phyloP scores from a whole-genome alignment of 352 stramenopile genomes.

The Globisporangium okanoganense region DNA sequence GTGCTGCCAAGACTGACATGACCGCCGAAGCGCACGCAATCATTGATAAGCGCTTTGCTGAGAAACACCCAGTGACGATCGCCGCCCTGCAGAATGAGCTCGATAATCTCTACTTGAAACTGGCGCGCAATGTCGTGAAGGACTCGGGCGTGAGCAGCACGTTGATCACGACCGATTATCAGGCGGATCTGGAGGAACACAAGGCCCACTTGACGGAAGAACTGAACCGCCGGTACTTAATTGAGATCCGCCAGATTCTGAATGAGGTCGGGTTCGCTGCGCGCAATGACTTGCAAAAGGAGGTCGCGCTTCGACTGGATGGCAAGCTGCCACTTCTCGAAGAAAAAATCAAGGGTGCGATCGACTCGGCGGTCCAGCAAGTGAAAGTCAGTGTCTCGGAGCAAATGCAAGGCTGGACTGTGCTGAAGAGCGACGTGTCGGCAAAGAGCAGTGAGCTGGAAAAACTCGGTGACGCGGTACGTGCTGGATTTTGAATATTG shows the following conservation, averaged over 20 bases:
- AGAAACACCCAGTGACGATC: slow-evolving; percentile 48
- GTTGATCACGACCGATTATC: slow-evolving; percentile 37
- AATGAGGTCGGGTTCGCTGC: slow-evolving; percentile 60
- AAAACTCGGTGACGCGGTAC: slow-evolving; percentile 72
- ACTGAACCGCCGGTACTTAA: slow-evolving; percentile 69
- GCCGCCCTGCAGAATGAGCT: slow-evolving; percentile 54
- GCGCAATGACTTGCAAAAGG: slow-evolving; percentile 59
- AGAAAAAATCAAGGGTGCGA: slow-evolving; percentile 55
- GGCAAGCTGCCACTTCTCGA: slow-evolving; percentile 61
- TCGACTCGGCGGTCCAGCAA: slow-evolving; percentile 52
- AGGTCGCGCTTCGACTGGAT: slow-evolving; percentile 56
- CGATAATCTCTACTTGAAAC: slow-evolving; percentile 36
- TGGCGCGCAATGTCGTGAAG: slow-evolving; percentile 24
- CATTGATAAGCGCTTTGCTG: slow-evolving; percentile 52
- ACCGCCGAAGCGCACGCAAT: slow-evolving; percentile 57
- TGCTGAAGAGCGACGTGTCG: slow-evolving; percentile 57
- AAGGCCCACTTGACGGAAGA: slow-evolving; percentile 62
- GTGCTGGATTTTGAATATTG: slow-evolving; percentile 16
- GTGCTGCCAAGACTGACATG: slow-evolving; percentile 51
- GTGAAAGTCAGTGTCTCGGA: slow-evolving; percentile 47
- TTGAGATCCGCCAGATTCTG: slow-evolving; percentile 75
- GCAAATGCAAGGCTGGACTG: slow-evolving; percentile 69
- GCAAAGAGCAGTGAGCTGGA: slow-evolving; percentile 65
- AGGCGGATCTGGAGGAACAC: slow-evolving; percentile 53
- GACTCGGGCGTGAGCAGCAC: slow-evolving; percentile 27